These are phyloP conservation scores for Sonneratia alba DNA, from an alignment of 345 rosid genomes.

Conservation along the genomic window DNA sequence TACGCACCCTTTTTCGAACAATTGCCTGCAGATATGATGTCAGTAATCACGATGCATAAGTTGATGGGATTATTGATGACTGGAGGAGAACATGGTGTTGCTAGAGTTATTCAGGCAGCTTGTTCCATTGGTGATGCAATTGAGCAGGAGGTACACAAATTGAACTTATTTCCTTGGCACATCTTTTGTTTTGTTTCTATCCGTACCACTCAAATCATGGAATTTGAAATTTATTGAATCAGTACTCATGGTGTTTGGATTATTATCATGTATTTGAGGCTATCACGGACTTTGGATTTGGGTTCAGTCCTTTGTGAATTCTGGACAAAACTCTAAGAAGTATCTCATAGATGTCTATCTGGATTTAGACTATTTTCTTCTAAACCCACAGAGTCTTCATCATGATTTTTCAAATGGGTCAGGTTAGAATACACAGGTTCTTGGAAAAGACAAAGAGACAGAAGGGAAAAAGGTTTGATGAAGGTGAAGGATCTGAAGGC, in stretches of 20 bases:
- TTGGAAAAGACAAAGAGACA: constrained; percentile 73
- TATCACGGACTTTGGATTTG: background rate
- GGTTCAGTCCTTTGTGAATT: background rate
- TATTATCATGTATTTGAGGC: background rate
- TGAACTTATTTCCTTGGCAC: background rate
- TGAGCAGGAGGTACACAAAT: constrained; percentile 78
- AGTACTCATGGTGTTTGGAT: background rate
- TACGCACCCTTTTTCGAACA: constrained; percentile 52
- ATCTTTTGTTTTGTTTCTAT: background rate
- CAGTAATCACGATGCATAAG: constrained; percentile 95
- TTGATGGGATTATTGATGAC: constrained; percentile 68
- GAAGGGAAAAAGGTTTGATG: constrained; percentile 26
- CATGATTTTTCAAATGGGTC: constrained; percentile 16
- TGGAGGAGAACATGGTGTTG: constrained; percentile 61
- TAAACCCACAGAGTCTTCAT: constrained; percentile 6
- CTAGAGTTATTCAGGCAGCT: constrained; percentile 70
- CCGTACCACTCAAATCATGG: background rate
- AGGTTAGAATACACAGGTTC: constrained; percentile 68
- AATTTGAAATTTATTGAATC: background rate
- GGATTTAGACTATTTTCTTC: constrained; percentile 1
- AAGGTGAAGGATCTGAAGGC: constrained; percentile 32
- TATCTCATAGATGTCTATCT: background rate
- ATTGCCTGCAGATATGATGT: constrained; percentile 84
- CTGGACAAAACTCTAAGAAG: background rate
- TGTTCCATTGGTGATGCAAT: constrained; percentile 70